phyloP scores from a whole-genome alignment of 805 yeast genomes.

The Kuraishia cidri region DNA sequence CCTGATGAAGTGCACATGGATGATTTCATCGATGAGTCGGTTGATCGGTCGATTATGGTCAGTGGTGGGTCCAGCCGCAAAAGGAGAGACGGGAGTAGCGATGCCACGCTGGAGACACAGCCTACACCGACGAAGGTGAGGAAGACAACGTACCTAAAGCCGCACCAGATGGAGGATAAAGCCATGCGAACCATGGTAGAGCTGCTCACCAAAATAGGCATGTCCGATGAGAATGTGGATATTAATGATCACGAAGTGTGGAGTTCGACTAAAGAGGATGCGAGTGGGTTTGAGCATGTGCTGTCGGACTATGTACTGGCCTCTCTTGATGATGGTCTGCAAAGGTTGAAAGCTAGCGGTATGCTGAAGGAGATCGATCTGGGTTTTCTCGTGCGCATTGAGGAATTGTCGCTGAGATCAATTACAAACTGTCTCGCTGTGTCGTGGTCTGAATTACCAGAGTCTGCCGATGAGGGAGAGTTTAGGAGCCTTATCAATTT shows the following conservation, averaged over 20 bases:
- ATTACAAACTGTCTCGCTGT: constrained; percentile 13
- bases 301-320: neutral
- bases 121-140: too few relatives aligned
- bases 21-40: constrained; percentile 2
- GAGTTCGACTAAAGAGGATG: too few relatives aligned
- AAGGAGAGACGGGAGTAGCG: too few relatives aligned
- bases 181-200: too few relatives aligned
- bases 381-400: constrained; percentile 20
- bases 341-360: neutral
- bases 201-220: constrained; percentile 7
- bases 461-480: constrained; percentile 2
- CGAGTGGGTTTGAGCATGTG: neutral
- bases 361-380: constrained; percentile 10
- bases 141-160: too few relatives aligned
- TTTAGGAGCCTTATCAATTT: constrained; percentile 3
- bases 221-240: constrained; percentile 15
- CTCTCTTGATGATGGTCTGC: neutral
- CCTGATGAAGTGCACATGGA: constrained; percentile 3
- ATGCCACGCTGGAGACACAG: too few relatives aligned
- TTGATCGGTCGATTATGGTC: too few relatives aligned
- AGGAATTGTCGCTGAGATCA: constrained; percentile 19
- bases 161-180: too few relatives aligned
- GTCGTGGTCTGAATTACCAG: constrained; percentile 11
- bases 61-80: too few relatives aligned
- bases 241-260: constrained; percentile 3